Base-by-base conservation (phyloP, 306 rosid species). In the Prunus campanulata region DNA sequence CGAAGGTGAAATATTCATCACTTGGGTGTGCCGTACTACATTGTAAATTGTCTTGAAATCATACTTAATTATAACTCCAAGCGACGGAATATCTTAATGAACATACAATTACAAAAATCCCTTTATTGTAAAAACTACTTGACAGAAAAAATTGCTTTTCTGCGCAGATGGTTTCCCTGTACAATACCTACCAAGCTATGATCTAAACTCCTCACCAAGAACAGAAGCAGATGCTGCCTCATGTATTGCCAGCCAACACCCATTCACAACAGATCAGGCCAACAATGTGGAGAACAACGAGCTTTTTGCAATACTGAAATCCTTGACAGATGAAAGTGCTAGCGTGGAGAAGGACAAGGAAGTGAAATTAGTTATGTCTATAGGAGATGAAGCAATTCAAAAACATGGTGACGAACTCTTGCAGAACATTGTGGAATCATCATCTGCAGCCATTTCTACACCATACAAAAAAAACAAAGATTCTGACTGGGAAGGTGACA, bases 381-480 rank as follows among this genome's bases (percentile, higher is more conserved):
- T 68, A 51, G 84, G 74, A 71, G 87, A 85, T 51, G 88, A 83
- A 71, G 75, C 70, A 82, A 77, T 74, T 83, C 88, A 82, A 64
- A 83, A 79, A 77, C 71, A 78, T 64, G 61, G 80, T 27, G 77
- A 85, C n/a, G 95, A 83, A 72, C 89, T 87, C 74, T 82, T 87
- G 74, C 91, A 90, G 70, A 83, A 85, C 74, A 84, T 89, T 62
- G 91, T 86, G 52, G 88, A 89, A 55, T 82, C 89, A 72, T 91
- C 93, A 70, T 83, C 93, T 67, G 89, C 90, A 52, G 72, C 73
- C 74, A 48, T 82, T 81, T 83, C 89, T 79, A 75, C 77, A 47
- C 70, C 82, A 51, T 51, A 60, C 39, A 69, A 69, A 74, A 86
- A 77, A 80, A 78, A 61, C 61, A 78, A 68, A 75, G 79, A 78